These are phyloP conservation scores for Kodamaea nitidulidarum DNA, from an alignment of 805 yeast species.

Conservation along the genomic window DNA sequence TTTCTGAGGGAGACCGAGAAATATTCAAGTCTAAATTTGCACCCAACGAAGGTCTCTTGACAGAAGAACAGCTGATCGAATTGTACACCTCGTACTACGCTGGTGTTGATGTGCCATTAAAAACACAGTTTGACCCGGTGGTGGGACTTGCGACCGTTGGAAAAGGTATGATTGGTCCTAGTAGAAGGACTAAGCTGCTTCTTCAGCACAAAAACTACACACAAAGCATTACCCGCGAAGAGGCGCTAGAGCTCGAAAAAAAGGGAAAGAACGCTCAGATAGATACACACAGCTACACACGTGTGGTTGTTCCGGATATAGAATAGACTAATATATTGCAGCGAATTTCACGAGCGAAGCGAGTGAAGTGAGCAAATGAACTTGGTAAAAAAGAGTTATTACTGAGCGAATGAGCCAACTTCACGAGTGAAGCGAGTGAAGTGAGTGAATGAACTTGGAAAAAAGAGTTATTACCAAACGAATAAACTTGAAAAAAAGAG, in stretches of 20 bases:
- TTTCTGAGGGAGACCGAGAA: not conserved
- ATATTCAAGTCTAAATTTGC: constrained; percentile 19
- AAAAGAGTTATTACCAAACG: too few relatives aligned
- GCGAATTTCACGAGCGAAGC: too few relatives aligned
- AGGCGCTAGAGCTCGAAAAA: constrained; percentile 3
- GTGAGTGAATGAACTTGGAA: too few relatives aligned
- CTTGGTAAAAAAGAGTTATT: too few relatives aligned
- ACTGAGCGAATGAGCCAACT: too few relatives aligned
- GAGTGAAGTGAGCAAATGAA: too few relatives aligned
- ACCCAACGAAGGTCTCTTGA: constrained; percentile 37
- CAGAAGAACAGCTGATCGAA: constrained; percentile 32
- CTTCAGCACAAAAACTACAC: constrained; percentile 6
- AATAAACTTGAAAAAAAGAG: too few relatives aligned
- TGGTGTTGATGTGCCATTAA: not conserved
- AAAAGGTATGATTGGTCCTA: constrained; percentile 14
- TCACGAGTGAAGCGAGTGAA: too few relatives aligned
- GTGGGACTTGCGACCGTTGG: constrained; percentile 3
- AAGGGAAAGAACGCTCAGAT: not conserved
- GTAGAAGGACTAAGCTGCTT: constrained; percentile 11
- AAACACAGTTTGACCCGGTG: constrained; percentile 12
- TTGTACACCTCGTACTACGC: constrained; percentile 39
- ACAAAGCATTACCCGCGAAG: constrained; percentile 4
- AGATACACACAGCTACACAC: not conserved
- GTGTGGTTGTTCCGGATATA: not conserved
- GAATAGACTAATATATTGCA: not conserved